Percentiles rank a stretch among this genome's conserved stretches.
phyloP scores from a whole-genome alignment of 352 stramenopile species.

The Thalassiosira gravida region DNA sequence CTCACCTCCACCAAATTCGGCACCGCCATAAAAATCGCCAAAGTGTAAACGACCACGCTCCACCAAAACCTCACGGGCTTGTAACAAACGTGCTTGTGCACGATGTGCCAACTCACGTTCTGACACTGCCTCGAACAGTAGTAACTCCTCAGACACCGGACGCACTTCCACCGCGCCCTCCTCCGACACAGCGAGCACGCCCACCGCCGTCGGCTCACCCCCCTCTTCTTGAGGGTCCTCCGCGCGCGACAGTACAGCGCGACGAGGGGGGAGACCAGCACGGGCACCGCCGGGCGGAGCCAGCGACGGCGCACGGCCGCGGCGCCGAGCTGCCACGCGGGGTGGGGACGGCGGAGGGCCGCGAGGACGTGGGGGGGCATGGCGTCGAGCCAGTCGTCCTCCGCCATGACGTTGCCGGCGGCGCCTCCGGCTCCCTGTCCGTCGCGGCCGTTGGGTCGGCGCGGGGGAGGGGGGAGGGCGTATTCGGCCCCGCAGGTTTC shows the following conservation, averaged over 20 bases:
- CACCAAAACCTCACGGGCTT: conserved; percentile 78
- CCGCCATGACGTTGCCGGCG: conserved; percentile 38
- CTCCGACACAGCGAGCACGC: conserved; percentile 81
- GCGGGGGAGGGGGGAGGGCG: conserved; percentile 73
- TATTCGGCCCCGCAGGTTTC: conserved; percentile 80
- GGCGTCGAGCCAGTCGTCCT: conserved; percentile 82
- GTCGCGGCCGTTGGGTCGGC: conserved; percentile 32
- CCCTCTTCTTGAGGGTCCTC: conserved; percentile 81
- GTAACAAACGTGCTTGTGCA: conserved; percentile 87
- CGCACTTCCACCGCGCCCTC: conserved; percentile 82
- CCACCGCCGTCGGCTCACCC: conserved; percentile 77
- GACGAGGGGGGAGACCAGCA: conserved; percentile 77
- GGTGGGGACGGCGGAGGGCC: conserved; percentile 76
- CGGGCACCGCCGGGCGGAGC: conserved; percentile 71
- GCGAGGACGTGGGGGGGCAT: conserved; percentile 87
- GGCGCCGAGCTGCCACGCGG: conserved; percentile 78
- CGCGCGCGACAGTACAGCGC: conserved; percentile 80
- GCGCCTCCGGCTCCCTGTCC: conserved; percentile 9
- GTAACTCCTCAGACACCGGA: conserved; percentile 82
- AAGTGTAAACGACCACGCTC: conserved; percentile 72
- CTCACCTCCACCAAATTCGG: conserved; percentile 71
- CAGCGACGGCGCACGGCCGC: conserved; percentile 70
- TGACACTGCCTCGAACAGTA: conserved; percentile 86
- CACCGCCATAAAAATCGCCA: conserved; percentile 58
- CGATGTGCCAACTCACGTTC: conserved; percentile 87